Evolutionary conservation across 805 yeast species (phyloP).

Genomic region (Candida bentonensis): DNA sequence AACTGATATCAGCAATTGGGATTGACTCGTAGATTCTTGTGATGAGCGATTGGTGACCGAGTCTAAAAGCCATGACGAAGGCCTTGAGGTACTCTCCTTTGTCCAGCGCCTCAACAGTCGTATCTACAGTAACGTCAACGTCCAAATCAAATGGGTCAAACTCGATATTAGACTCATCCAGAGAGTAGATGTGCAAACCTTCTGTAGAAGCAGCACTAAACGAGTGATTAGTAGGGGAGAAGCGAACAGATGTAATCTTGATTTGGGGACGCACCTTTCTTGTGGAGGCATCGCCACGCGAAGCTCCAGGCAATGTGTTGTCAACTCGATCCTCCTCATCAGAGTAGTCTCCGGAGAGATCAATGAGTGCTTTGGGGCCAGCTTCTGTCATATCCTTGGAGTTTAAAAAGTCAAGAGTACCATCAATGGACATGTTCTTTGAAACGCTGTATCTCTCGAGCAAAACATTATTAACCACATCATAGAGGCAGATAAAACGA

Average conservation of each 20-base stretch:
- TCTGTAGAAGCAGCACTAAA: slow-evolving; percentile 95
- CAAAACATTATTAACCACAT: slow-evolving; percentile 74
- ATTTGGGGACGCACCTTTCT: slow-evolving; percentile 69
- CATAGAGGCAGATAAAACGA: slow-evolving; percentile 83
- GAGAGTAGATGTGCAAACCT: slow-evolving; percentile 70
- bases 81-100: slow-evolving; percentile 61
- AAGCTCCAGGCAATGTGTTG: slow-evolving; percentile 70
- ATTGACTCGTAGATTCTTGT: slow-evolving; percentile 60
- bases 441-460: slow-evolving; percentile 74
- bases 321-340: slow-evolving; percentile 77
- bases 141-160: slow-evolving; percentile 96
- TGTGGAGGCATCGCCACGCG: slow-evolving; percentile 65
- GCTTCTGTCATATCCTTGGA: slow-evolving; percentile 77
- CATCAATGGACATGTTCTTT: slow-evolving; percentile 78
- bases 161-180: slow-evolving; percentile 48
- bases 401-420: slow-evolving; percentile 68
- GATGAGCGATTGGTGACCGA: slow-evolving; percentile 67
- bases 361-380: slow-evolving; percentile 71
- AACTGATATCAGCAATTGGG: slow-evolving; percentile 53
- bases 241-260: slow-evolving; percentile 62
- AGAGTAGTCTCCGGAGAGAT: slow-evolving; percentile 72
- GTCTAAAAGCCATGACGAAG: slow-evolving; percentile 82
- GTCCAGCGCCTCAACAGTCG: slow-evolving; percentile 45
- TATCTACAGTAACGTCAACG: slow-evolving; percentile 76
- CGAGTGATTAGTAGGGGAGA: slow-evolving; percentile 80